phyloP scores from a whole-genome alignment of 2,329 filamentous ascomycete genomes.

The Decorospora gaudefroyi region DNA sequence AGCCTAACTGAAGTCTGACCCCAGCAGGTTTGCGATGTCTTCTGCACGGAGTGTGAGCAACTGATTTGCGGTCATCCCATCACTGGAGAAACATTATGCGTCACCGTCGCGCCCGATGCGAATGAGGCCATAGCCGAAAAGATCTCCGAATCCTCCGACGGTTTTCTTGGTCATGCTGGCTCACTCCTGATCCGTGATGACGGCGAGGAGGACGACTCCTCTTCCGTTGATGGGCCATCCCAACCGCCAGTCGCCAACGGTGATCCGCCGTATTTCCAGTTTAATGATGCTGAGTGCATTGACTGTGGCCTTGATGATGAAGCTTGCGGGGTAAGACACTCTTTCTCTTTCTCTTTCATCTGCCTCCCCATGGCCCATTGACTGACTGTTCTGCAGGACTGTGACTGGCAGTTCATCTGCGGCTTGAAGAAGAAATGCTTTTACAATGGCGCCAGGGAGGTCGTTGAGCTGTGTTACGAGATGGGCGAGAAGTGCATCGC shows the following conservation, averaged over 20 bases:
- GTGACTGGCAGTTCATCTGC: constrained; percentile 15
- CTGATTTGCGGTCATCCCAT: not conserved
- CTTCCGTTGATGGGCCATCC: not conserved
- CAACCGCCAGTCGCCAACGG: not conserved
- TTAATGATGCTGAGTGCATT: constrained; percentile 7
- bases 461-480: constrained; percentile 15
- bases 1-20: too few relatives aligned
- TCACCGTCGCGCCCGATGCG: not conserved
- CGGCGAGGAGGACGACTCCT: not conserved
- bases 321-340: constrained; percentile 7
- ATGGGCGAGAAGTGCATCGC: constrained; percentile 9
- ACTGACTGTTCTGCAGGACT: constrained; percentile 10
- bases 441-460: constrained; percentile 2
- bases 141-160: not conserved
- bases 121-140: too few relatives aligned
- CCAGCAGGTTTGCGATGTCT: not conserved
- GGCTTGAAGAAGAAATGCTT: constrained; percentile 19
- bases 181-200: not conserved
- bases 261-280: constrained; percentile 1
- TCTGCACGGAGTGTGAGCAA: not conserved
- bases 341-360: constrained; percentile 1
- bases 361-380: not conserved
- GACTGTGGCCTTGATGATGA: not conserved
- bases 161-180: not conserved
- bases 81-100: not conserved